Evolutionary conservation across 768 basidiomycete genomes (phyloP), one percentile per base, ranked within the genome.

Genomic region (Tricholoma bakamatsutake): DNA sequence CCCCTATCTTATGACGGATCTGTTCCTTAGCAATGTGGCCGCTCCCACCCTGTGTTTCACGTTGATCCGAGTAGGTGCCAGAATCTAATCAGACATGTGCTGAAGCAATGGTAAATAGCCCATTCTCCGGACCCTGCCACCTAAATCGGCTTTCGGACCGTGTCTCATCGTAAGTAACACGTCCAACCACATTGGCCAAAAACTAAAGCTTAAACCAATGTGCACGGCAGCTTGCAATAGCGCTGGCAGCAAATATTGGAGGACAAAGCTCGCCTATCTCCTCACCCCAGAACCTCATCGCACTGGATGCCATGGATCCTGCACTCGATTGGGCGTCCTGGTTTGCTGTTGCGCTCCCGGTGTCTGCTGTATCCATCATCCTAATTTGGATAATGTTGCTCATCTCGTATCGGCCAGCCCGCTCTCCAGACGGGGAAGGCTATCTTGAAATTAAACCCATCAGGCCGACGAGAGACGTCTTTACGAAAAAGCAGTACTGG

Each of bases 231-330:
- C 81, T 99, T 52, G 95, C 89, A 7, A 98, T 99, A 61, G 96
- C 97, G 0, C 80, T 99, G n/a, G 94, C 96, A 0, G 93, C 95
- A 17, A 99, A 98, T 66, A 94, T 98, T 57, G 97, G 97, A 11
- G 97, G 97, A 0, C 95, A 98, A 70, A 90, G 88, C 50, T 98
- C 95, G 0, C 96, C 95, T 2, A 98, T 98, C 56, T 98, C 96
- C 2, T 98, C 95, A 0, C 96, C 96, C 1, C 96, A 99, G 71
- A 99, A 98, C 68, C 80, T 98, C 28, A 98, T 99, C 58, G 94
- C 95, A 4, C 73, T 98, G 6, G 71, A 80, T n/a, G 81, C 74
- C 3, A 98, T 99, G 96, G 81, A 92, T 40, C 85, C 87, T 0
- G 80, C 80, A 1, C 71, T 98, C 3, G 88, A 88, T 64, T 98